A percentile compares a stretch with the other conserved stretches of the same genome.
phyloP scores from a whole-genome alignment of 208 protist species.

The Borovskyia barvae region DNA sequence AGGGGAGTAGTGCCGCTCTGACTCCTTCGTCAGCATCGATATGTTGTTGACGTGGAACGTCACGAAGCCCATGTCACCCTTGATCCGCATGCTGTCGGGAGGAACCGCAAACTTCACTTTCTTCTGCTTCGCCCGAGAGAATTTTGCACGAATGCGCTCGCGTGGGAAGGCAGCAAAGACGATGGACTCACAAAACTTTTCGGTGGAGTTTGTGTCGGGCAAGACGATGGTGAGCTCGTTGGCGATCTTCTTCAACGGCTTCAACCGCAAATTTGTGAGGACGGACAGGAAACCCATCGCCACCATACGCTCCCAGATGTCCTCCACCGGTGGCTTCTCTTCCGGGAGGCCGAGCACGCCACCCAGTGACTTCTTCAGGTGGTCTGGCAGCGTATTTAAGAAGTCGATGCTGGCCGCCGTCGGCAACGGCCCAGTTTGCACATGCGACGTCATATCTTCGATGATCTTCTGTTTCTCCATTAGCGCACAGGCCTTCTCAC shows the following conservation, averaged over 20 bases:
- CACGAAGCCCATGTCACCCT: conserved; percentile 91
- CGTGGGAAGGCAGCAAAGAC: conserved; percentile 87
- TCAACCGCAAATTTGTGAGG: conserved; percentile 85
- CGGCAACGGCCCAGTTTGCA: conserved; percentile 73
- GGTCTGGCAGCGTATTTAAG: conserved; percentile 79
- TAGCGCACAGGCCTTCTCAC: conserved; percentile 83
- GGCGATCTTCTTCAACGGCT: conserved; percentile 87
- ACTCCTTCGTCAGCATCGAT: conserved; percentile 82
- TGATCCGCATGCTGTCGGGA: conserved; percentile 61
- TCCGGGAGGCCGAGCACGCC: conserved; percentile 73
- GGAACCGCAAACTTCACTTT: conserved; percentile 83
- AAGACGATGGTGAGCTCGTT: conserved; percentile 69
- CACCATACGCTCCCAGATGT: conserved; percentile 91
- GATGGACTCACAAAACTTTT: conserved; percentile 88
- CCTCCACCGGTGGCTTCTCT: conserved; percentile 73
- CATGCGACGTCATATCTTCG: conserved; percentile 81
- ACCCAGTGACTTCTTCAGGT: conserved; percentile 68
- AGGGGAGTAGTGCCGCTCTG: conserved; percentile 87
- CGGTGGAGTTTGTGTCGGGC: conserved; percentile 82
- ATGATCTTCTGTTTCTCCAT: conserved; percentile 91
- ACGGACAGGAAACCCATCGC: conserved; percentile 88
- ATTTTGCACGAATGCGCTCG: conserved; percentile 71
- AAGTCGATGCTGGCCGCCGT: conserved; percentile 84
- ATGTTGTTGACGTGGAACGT: conserved; percentile 88
- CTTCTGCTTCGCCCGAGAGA: conserved; percentile 73